A percentile compares a stretch with the other conserved stretches of the same genome.
Conservation (phyloP, 1,284 basidiomycete genomes). For the Pyrrhoderma lamaoense region DNA sequence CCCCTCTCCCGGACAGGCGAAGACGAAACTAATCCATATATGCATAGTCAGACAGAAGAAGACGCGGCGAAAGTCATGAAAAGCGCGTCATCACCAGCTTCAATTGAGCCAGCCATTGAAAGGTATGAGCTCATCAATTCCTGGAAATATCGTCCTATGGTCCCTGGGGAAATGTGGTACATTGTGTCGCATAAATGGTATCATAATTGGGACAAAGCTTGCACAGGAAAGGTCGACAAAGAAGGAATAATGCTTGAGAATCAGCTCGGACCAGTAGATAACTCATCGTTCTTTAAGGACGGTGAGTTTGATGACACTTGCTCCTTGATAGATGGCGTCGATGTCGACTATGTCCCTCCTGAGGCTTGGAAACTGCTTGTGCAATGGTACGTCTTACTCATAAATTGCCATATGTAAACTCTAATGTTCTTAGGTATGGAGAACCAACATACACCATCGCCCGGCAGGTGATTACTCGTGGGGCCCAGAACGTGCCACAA, state of each 20-base stretch:
- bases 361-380: constrained; percentile 66
- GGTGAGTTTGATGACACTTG: constrained; percentile 39
- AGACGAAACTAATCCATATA: constrained; percentile 56
- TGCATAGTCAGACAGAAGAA: constrained; percentile 57
- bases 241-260: constrained; percentile 51
- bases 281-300: constrained; percentile 50
- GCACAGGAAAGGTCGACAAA: constrained; percentile 59
- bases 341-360: constrained; percentile 74
- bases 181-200: constrained; percentile 68
- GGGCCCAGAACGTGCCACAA: constrained; percentile 41
- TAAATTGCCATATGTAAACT: too few relatives aligned
- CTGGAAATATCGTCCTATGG: constrained; percentile 42
- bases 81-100: too few relatives aligned
- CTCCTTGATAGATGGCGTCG: constrained; percentile 54
- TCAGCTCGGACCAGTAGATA: constrained; percentile 70
- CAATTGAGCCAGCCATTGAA: constrained; percentile 25
- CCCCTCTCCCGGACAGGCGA: constrained; percentile 35
- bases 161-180: constrained; percentile 71
- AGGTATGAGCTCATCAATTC: constrained; percentile 45
- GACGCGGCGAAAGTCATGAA: constrained; percentile 20
- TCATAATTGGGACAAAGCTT: constrained; percentile 65
- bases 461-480: constrained; percentile 60
- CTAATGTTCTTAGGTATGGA: constrained; percentile 86
- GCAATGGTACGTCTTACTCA: constrained; percentile 46
- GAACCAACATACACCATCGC: constrained; percentile 45